Evolutionary conservation across 192 early-diverging fungal species (phyloP).

Genomic region (Diversispora epigaea): DNA sequence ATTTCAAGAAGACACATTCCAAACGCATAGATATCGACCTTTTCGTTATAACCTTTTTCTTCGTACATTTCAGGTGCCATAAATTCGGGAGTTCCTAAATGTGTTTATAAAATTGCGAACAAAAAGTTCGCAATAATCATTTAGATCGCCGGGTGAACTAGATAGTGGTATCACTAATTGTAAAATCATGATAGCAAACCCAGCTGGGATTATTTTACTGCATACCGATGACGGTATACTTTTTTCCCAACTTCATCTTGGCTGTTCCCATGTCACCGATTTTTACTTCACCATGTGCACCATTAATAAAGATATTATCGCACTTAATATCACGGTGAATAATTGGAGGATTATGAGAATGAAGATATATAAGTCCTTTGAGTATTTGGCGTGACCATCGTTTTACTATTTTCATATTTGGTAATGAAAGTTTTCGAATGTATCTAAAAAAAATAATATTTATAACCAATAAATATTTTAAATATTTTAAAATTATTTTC

Average conservation of each 20-base stretch:
- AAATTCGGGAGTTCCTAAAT: constrained; percentile 69
- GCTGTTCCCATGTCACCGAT: constrained; percentile 86
- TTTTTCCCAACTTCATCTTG: constrained; percentile 82
- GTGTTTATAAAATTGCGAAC: constrained; percentile 15
- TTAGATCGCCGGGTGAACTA: background rate
- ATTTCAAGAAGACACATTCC: constrained; percentile 83
- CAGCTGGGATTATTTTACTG: constrained; percentile 53
- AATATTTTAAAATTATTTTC: background rate
- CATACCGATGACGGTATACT: constrained; percentile 79
- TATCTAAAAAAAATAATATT: constrained; percentile 50
- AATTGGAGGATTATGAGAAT: constrained; percentile 75
- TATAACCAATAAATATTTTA: background rate
- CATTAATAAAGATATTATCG: constrained; percentile 86
- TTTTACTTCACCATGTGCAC: constrained; percentile 79
- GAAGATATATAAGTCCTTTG: constrained; percentile 74
- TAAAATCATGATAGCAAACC: constrained; percentile 37
- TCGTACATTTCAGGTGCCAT: constrained; percentile 89
- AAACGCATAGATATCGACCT: constrained; percentile 84
- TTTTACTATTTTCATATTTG: constrained; percentile 75
- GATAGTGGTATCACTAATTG: constrained; percentile 11
- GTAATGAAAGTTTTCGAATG: constrained; percentile 69
- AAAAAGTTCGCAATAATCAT: constrained; percentile 16
- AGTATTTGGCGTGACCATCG: constrained; percentile 80
- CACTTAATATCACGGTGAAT: constrained; percentile 84
- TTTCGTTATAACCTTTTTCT: constrained; percentile 79